Evolutionary conservation across 139 green algal species (phyloP).

Genomic region (Chlamydomonas sphaeroides): DNA sequence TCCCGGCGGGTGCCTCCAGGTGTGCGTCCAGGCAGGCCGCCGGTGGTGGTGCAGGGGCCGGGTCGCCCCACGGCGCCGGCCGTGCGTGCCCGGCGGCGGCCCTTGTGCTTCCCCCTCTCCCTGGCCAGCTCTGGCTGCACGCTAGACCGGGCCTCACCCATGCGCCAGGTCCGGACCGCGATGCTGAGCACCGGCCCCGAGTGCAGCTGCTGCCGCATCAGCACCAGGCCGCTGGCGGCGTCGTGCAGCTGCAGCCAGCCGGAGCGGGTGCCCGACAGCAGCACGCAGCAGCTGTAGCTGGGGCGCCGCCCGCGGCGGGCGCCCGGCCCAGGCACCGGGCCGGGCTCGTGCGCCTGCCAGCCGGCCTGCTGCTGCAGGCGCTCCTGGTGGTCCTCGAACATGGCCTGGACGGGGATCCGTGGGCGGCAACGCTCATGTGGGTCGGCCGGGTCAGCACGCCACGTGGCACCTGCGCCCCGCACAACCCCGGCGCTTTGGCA

Average conservation of each 20-base stretch:
- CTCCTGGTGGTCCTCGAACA: constrained; percentile 18
- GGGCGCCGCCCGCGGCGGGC: not conserved
- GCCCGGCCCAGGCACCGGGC: no score
- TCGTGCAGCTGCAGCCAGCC: constrained; percentile 73
- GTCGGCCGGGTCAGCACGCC: no score
- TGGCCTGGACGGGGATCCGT: no score
- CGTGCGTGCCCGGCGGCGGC: no score
- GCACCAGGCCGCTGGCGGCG: constrained; percentile 26
- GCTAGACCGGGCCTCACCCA: constrained; percentile 3
- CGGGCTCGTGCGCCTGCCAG: not conserved
- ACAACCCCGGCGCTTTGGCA: no score
- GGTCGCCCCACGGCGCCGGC: no score
- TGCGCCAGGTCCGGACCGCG: constrained; percentile 16
- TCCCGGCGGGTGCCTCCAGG: no score
- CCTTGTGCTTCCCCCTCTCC: no score
- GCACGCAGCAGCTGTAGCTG: constrained; percentile 16
- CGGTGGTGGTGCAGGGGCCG: not conserved
- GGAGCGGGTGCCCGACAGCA: constrained; percentile 66
- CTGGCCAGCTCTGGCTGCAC: no score
- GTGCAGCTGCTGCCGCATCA: constrained; percentile 70
- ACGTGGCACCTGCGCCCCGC: no score
- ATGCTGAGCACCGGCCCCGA: constrained; percentile 20
- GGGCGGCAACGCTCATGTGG: no score
- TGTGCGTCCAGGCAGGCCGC: no score
- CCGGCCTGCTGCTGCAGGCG: not conserved